phyloP scores from a whole-genome alignment of 768 basidiomycete species.

The Suillus cothurnatus region DNA sequence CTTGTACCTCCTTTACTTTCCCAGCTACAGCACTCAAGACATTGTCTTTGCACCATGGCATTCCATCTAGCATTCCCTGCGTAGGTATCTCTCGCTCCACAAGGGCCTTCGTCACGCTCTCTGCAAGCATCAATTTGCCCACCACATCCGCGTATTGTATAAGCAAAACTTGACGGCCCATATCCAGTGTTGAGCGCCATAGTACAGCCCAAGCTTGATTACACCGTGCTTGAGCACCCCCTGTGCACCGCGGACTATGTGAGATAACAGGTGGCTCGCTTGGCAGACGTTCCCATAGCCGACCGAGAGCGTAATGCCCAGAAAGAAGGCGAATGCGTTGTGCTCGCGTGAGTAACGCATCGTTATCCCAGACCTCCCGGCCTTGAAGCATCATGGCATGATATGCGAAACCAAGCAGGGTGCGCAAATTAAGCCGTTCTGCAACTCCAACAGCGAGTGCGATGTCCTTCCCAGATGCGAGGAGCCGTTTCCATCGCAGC shows the following conservation, averaged over 20 bases:
- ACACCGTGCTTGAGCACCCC: slow-evolving; percentile 42
- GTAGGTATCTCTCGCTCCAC: slow-evolving; percentile 44
- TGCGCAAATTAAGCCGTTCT: slow-evolving; percentile 48
- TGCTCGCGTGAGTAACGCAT: slow-evolving; percentile 45
- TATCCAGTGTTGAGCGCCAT: slow-evolving; percentile 47
- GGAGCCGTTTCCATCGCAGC: slow-evolving; percentile 48
- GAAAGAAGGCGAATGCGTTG: slow-evolving; percentile 55
- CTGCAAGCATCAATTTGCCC: slow-evolving; percentile 48
- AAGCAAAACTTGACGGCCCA: slow-evolving; percentile 39
- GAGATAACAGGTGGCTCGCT: slow-evolving; percentile 42
- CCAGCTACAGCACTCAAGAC: slow-evolving; percentile 44
- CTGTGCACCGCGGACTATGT: slow-evolving; percentile 45
- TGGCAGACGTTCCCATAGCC: slow-evolving; percentile 47
- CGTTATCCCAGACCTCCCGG: slow-evolving; percentile 49
- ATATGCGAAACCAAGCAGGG: slow-evolving; percentile 52
- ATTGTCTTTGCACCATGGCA: slow-evolving; percentile 47
- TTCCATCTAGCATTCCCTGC: slow-evolving; percentile 42
- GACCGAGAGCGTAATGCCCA: slow-evolving; percentile 51
- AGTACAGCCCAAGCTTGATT: slow-evolving; percentile 45
- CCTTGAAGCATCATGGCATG: slow-evolving; percentile 55
- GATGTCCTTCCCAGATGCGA: slow-evolving; percentile 47
- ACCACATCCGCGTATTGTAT: slow-evolving; percentile 48
- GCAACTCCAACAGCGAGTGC: slow-evolving; percentile 47
- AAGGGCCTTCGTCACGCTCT: slow-evolving; percentile 48
- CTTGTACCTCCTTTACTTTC: slow-evolving; percentile 49